Base-by-base conservation (phyloP, 2,329 filamentous ascomycete genomes). In the Neofusicoccum laricinum region DNA sequence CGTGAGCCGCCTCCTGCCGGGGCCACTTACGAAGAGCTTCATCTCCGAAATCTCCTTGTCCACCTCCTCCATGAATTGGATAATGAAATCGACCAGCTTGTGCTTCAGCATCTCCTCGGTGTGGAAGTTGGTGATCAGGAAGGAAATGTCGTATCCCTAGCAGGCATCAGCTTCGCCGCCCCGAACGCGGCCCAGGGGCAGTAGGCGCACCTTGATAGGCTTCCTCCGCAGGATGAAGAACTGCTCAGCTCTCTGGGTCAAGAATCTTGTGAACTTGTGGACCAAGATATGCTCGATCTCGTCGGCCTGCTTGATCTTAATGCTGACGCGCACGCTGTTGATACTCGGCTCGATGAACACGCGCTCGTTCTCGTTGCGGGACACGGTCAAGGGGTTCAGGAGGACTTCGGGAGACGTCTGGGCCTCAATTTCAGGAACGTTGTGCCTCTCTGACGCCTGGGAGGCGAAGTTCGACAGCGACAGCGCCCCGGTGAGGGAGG, bases 11-110 rank as follows among this genome's bases (percentile, higher is more conserved):
- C 7, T 34, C 17, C 40, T 36, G 19, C 49, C 55, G 41, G 41
- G n/a, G 41, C 30, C 19, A 83, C 92, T 71, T 86, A 97, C 94
- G 79, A 99, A 99, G 73, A 99, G 90, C 86, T 99, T 99, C 95
- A 99, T 98, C 81, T 99, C 96, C 2, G 95, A 98, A 66, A 99
- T 99, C 79, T 99, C 95, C 84, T 99, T 99, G 79, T 99, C 96
- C 4, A 99, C 96, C 78, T 99, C 95, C 79, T 99, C 94, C 94
- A 99, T 98, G 75, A 99, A 99, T 75, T 98, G 90, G 69, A 99
- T 97, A 71, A 99, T 96, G 74, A 99, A 99, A 78, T 99, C 95
- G 38, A 99, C 96, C 71, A 99, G 85, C 83, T 99, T 98, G 78
- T 99, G 94, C 84, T 98, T 98, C 76, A 98, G 79, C 93, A 99